Percentiles rank a stretch among this genome's conserved stretches.
Conservation (phyloP, 2,329 filamentous ascomycete species). For the Coniochaeta sp. region DNA sequence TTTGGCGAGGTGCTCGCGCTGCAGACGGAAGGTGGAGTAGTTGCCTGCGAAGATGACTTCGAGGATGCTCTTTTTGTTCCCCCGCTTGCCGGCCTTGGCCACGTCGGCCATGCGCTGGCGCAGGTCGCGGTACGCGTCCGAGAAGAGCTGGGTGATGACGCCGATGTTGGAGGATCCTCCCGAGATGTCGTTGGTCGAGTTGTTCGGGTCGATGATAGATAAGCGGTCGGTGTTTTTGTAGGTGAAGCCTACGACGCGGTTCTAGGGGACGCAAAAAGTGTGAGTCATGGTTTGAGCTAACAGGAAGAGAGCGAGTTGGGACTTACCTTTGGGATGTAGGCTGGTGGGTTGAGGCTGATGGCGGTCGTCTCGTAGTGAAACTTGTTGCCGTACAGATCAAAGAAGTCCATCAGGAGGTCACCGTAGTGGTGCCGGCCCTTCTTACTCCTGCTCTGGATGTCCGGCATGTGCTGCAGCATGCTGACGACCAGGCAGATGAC, state of each 20-base stretch:
- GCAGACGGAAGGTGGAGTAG: slow-evolving; percentile 65
- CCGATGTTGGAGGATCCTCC: slow-evolving; percentile 70
- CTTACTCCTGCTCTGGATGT: slow-evolving; percentile 55
- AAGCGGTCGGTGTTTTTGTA: slow-evolving; percentile 62
- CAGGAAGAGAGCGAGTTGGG: neutral
- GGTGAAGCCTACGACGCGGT: slow-evolving; percentile 34
- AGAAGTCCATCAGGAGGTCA: slow-evolving; percentile 76
- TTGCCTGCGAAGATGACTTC: slow-evolving; percentile 68
- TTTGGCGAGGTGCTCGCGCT: slow-evolving; percentile 56
- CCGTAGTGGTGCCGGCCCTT: slow-evolving; percentile 63
- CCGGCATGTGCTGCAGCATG: slow-evolving; percentile 74
- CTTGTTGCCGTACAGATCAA: slow-evolving; percentile 79
- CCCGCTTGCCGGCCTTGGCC: slow-evolving; percentile 22
- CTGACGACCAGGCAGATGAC: slow-evolving; percentile 91
- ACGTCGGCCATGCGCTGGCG: slow-evolving; percentile 51
- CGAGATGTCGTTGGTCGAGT: slow-evolving; percentile 77
- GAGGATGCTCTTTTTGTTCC: slow-evolving; percentile 50
- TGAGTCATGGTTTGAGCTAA: too few relatives aligned
- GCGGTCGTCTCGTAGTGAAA: slow-evolving; percentile 66
- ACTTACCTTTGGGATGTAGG: slow-evolving; percentile 69
- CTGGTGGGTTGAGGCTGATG: slow-evolving; percentile 69
- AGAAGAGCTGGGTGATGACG: slow-evolving; percentile 64
- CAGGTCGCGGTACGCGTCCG: slow-evolving; percentile 52
- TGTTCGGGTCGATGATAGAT: slow-evolving; percentile 89
- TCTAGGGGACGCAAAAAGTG: slow-evolving; percentile 23